Evolutionary conservation across 768 basidiomycete species (phyloP), one percentile per base, ranked within the genome.

Genomic region (Cantharellus anzutake): DNA sequence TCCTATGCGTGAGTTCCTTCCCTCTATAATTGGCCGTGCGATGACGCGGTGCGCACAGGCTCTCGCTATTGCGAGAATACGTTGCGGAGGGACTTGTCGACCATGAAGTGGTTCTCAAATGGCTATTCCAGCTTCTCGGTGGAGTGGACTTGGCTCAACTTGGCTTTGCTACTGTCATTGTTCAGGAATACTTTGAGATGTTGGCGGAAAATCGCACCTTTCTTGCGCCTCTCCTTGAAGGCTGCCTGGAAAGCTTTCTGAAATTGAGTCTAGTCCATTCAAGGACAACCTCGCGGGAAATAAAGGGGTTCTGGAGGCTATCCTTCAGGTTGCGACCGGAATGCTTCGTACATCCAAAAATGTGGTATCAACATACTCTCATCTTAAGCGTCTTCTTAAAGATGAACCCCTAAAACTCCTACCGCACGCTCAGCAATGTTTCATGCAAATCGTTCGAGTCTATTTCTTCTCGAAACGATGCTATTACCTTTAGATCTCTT

Each of bases 51-150:
- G 11, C 5, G 16, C n/a, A 4, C 58, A 90, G 87, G 63, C 75
- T 89, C 3, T 77, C 77, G 64, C 72, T 91, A 3, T 70, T 90
- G 44, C 80, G 83, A 37, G 78, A 80, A 2, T 87, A 88, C 68
- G 89, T 87, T 67, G 73, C 78, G 0, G 87, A 91, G 67, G 83
- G 85, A 35, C 74, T 91, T 16, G 82, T 91, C 11, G 87, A 91
- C 64, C 81, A 81, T 64, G 76, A 76, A 42, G 82, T 84, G 0
- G 87, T 89, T 69, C 75, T 90, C 4, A 70, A 75, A 11, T 90
- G 87, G 87, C 72, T 90, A 35, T 81, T 86, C 20, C 80, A 84
- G 60, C 85, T 88, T 66, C 80, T 86, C 78, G 67, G 69, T n/a
- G 74, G 73, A 2, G 87, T 83, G 66, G 89, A 89, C 67, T 76